Base-by-base conservation (phyloP, 495 filamentous ascomycete species). In the Neohortaea acidophila region DNA sequence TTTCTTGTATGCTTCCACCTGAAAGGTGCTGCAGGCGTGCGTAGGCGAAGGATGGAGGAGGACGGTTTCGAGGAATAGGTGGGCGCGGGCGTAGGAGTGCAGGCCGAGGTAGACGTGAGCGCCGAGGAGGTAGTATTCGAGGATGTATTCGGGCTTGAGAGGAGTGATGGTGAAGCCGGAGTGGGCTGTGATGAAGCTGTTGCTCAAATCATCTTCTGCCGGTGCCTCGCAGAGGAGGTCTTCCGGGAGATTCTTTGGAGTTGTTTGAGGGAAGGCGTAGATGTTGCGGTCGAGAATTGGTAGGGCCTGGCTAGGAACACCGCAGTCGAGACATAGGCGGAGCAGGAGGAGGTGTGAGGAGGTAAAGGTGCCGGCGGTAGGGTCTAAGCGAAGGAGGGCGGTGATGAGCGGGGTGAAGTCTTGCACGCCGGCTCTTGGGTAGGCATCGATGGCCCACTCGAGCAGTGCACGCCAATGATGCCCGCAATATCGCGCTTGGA, bases 1-100 rank as follows among this genome's bases (percentile, higher is more conserved):
- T 60, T 91, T 94, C 56, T 87, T 92, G 64, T 92, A 91, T 11
- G 82, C 83, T 49, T 93, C 84, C 2, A 81, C 66, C 77, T 85
- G 84, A 21, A 89, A 67, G 57, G 73, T 77, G 58, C 76, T 87
- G 14, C 70, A 64, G 10, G 65, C 57, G 17, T 59, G 65, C 12
- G 60, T 60, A 11, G 57, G 59, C 1, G 69, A 60, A 7, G 85
- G 85, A 26, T 67, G 69, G 12, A 74, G 67, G 21, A 87, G 64
- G 27, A 77, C 72, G 39, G 71, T 64, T 44, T 77, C 76, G 20
- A 94, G 64, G 35, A 77, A 81, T 30, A 75, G 67, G 20, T 69
- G 61, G 0, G 87, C 85, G 40, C 72, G 70, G 21, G 65, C 59
- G 81, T 80, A 96, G 36, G 79, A 58, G 46, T 75, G 71, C 12